A percentile compares a stretch with the other conserved stretches of the same genome.
phyloP scores from a whole-genome alignment of 768 basidiomycete species.

The Kwoniella heveanensis region DNA sequence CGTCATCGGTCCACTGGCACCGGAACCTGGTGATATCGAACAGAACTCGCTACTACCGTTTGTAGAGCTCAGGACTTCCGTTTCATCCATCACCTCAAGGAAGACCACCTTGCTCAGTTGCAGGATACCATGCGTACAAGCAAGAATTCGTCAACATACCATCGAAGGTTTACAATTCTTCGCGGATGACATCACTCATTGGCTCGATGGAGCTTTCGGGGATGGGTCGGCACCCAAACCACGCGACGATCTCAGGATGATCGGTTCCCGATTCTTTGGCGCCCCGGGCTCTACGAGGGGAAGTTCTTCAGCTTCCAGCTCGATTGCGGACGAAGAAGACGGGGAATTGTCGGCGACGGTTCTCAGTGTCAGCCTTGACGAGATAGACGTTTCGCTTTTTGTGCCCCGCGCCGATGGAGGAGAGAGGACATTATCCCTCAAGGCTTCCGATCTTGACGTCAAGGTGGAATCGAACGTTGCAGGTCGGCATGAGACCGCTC shows the following conservation, averaged over 20 bases:
- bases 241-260: conserved; percentile 64
- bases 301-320: conserved; percentile 42
- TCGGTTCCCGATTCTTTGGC: conserved; percentile 71
- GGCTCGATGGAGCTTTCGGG: conserved; percentile 61
- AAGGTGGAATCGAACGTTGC: conserved; percentile 70
- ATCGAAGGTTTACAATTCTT: conserved; percentile 82
- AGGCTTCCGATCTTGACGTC: conserved; percentile 66
- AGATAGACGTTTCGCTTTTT: conserved; percentile 60
- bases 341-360: conserved; percentile 19
- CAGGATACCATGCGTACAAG: conserved; percentile 65
- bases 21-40: conserved; percentile 37
- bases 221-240: conserved; percentile 54
- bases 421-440: conserved; percentile 58
- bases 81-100: conserved; percentile 2
- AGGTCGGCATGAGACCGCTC: conserved; percentile 72
- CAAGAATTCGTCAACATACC: conserved; percentile 60
- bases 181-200: conserved; percentile 81
- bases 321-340: conserved; percentile 37
- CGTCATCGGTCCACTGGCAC: conserved; percentile 46
- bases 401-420: conserved; percentile 59
- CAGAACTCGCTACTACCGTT: conserved; percentile 33
- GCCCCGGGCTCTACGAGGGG: conserved; percentile 32
- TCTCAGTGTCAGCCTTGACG: conserved; percentile 32
- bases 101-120: conserved; percentile 31
- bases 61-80: conserved; percentile 23